Evolutionary conservation across 805 yeast genomes (phyloP), one percentile per base, ranked within the genome.

Genomic region (Zygosaccharomyces kombuchaensis): DNA sequence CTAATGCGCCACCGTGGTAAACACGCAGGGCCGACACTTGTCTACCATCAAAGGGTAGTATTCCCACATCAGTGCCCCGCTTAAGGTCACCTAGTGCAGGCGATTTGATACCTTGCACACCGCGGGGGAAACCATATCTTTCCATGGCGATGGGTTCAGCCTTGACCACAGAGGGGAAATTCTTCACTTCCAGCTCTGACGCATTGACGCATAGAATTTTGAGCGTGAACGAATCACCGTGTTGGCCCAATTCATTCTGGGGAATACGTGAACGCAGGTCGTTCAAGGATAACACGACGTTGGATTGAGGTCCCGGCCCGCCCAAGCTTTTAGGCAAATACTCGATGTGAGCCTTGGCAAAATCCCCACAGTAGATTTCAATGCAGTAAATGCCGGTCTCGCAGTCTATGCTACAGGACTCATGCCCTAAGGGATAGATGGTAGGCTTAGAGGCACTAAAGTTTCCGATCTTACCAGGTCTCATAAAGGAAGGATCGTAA

Each of bases 1-100:
- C 96, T 16, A 93, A 65, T 0, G 95, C 95, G 17, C 67, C 62
- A 2, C 96, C 96, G 53, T 82, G 79, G 52, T 78, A 83, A 0
- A 89, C 75, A 46, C 87, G 73, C 1, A 89, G 75, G 40, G 71
- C 72, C n/a, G 59, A 63, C 2, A 85, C 68, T 22, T 50, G 48
- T 44, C 52, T 52, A 2, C 59, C 46, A 47, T 60, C 60, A 12
- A 64, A 48, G 3, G 62, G 56, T 13, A 61, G 62, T 57, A 31
- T 52, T 14, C 46, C 71, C 34, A 46, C 57, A 54, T 40, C 69
- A 47, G 40, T 30, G 22, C 67, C 68, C n/a, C 63, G 52, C 8
- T 52, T 45, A 1, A 51, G 42, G 37, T 54, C 48, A 12, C 68
- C 68, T 9, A 58, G 47, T 4, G 60, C 40, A 34, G 51, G 56